These are phyloP conservation scores for Guadua angustifolia DNA, from an alignment of 176 grass and related monocot genomes.

Conservation along the genomic window DNA sequence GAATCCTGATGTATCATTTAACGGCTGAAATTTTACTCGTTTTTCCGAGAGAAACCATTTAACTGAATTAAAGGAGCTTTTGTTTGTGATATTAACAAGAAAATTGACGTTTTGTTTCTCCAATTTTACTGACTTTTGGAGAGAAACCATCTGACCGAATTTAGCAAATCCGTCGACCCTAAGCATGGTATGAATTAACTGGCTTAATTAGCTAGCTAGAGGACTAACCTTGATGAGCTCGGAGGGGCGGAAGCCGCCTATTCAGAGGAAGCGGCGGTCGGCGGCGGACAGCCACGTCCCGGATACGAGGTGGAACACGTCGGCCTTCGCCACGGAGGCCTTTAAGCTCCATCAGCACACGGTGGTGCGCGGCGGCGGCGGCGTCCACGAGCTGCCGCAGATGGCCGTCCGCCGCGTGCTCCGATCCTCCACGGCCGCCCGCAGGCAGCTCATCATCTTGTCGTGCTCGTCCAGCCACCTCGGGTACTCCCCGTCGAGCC, in stretches of 20 bases:
- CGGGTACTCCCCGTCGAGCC: conserved; percentile 57
- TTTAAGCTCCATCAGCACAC: conserved; percentile 52
- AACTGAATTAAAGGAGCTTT: background rate
- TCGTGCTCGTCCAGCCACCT: conserved; percentile 58
- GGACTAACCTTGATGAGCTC: conserved; percentile 69
- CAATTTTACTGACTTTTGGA: background rate
- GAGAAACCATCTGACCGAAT: background rate
- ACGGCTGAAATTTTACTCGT: background rate
- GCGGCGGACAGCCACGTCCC: conserved; percentile 54
- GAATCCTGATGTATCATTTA: background rate
- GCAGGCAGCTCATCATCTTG: conserved; percentile 51
- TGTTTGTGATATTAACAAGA: too few relatives aligned
- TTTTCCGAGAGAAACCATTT: background rate
- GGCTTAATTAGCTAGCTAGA: background rate
- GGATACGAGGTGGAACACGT: conserved; percentile 61
- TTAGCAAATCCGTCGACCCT: background rate
- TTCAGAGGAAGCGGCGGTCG: conserved; percentile 81
- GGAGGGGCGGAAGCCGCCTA: conserved; percentile 69
- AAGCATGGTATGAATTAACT: background rate
- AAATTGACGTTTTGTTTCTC: too few relatives aligned
- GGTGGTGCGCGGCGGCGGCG: conserved; percentile 43
- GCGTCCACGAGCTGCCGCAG: conserved; percentile 54
- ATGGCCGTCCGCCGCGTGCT: background rate
- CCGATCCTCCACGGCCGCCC: conserved; percentile 46
- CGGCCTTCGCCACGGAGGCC: conserved; percentile 46